Conservation (phyloP, 331 rosid species). For the Acacia concinna region DNA sequence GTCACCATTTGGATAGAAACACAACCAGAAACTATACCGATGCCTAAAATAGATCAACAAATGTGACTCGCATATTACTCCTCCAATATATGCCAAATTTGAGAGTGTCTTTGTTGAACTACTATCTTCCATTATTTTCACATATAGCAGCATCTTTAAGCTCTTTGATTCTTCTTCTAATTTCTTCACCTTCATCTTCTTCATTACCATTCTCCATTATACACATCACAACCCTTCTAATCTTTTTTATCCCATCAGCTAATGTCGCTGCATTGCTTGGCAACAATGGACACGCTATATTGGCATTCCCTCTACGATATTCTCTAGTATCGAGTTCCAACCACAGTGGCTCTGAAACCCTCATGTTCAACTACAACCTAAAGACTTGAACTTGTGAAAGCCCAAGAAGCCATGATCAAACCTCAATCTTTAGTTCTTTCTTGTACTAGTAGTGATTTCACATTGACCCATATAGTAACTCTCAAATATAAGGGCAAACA, state of each 20-base stretch:
- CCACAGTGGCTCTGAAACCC: constrained; percentile 44
- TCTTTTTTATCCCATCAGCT: constrained; percentile 24
- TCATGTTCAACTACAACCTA: constrained; percentile 37
- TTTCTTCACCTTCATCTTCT: constrained; percentile 11
- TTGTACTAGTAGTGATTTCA: constrained; percentile 29
- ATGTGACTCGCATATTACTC: neutral
- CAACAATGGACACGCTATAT: constrained; percentile 42
- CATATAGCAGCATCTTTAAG: neutral
- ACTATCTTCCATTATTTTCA: neutral
- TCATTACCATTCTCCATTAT: neutral
- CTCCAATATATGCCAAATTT: neutral
- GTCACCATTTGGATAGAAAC: neutral
- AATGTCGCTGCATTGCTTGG: constrained; percentile 39
- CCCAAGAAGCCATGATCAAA: constrained; percentile 43
- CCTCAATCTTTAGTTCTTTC: constrained; percentile 42
- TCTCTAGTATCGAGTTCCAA: constrained; percentile 46
- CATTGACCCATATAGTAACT: constrained; percentile 40
- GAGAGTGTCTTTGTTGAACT: neutral
- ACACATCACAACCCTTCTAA: neutral
- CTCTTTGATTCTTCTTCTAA: neutral
- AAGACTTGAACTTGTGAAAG: constrained; percentile 40
- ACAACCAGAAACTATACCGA: too few species aligned
- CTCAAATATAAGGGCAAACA: too few species aligned
- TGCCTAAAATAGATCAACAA: too few species aligned
- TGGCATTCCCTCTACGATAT: constrained; percentile 36